Conservation (phyloP, 176 grass and related monocot genomes). For the Avena sativa region DNA sequence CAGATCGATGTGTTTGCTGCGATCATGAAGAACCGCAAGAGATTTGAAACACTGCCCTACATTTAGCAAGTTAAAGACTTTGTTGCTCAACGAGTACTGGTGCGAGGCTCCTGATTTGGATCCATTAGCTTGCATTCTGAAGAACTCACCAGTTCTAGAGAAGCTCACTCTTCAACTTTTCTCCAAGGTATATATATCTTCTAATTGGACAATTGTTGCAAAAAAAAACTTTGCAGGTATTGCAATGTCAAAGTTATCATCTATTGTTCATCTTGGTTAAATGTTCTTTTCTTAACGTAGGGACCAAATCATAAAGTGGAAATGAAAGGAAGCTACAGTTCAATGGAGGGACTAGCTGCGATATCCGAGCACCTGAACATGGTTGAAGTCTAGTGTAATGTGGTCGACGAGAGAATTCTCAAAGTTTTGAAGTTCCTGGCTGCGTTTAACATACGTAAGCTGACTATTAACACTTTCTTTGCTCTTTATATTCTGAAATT, state of each 20-base stretch:
- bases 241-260: not conserved
- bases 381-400: not conserved
- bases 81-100: slow-evolving; percentile 14
- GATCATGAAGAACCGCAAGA: not conserved
- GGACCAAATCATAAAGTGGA: not conserved
- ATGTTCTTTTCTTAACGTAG: not conserved
- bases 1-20: too few relatives aligned
- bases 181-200: not conserved
- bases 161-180: slow-evolving; percentile 31
- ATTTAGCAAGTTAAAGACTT: slow-evolving; percentile 37
- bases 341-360: not conserved
- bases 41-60: slow-evolving; percentile 35
- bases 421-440: slow-evolving; percentile 13
- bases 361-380: not conserved
- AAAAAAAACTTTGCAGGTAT: too few relatives aligned
- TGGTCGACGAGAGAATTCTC: not conserved
- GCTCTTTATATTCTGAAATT: not conserved
- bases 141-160: slow-evolving; percentile 34
- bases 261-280: not conserved
- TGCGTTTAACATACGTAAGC: slow-evolving; percentile 19
- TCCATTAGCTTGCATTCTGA: slow-evolving; percentile 16
- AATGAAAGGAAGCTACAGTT: not conserved
- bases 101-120: not conserved
- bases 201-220: not conserved
- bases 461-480: not conserved